These are phyloP conservation scores for Rickenella mellea DNA, from an alignment of 768 basidiomycete genomes.

Conservation along the genomic window DNA sequence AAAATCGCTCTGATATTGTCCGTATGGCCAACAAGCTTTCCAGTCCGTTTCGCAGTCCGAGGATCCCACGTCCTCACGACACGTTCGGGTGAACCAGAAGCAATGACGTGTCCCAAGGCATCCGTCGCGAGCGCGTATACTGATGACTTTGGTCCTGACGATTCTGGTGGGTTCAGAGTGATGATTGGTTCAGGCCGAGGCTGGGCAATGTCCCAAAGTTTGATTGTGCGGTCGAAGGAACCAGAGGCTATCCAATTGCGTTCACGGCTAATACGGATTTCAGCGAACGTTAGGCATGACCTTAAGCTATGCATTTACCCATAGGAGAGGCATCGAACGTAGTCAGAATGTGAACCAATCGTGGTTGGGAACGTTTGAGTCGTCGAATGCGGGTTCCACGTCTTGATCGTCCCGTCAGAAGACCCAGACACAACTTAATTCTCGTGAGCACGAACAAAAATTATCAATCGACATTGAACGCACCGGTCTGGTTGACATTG, in stretches of 20 bases:
- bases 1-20: conserved; percentile 92
- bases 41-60: conserved; percentile 66
- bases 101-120: conserved; percentile 70
- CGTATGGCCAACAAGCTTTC: conserved; percentile 91
- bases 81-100: conserved; percentile 85
- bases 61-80: conserved; percentile 94
- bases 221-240: conserved; percentile 89
- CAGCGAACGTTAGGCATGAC: conserved; percentile 40
- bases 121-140: conserved; percentile 77
- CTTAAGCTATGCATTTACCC: conserved; percentile 36
- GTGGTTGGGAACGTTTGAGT: conserved; percentile 50
- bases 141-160: conserved; percentile 55
- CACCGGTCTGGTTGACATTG: conserved; percentile 84
- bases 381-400: conserved; percentile 80
- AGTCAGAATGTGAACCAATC: conserved; percentile 75
- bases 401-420: conserved; percentile 88
- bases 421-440: conserved; percentile 78
- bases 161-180: conserved; percentile 60
- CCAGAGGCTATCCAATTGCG: conserved; percentile 88
- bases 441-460: conserved; percentile 1
- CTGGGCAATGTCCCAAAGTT: conserved; percentile 75
- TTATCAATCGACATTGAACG: conserved; percentile 14
- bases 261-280: conserved; percentile 41
- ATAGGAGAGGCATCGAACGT: conserved; percentile 70
- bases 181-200: conserved; percentile 40